Evolutionary conservation across 2,329 filamentous ascomycete species (phyloP), one percentile per base, ranked within the genome.

Genomic region (Taxawa tesnikishii): DNA sequence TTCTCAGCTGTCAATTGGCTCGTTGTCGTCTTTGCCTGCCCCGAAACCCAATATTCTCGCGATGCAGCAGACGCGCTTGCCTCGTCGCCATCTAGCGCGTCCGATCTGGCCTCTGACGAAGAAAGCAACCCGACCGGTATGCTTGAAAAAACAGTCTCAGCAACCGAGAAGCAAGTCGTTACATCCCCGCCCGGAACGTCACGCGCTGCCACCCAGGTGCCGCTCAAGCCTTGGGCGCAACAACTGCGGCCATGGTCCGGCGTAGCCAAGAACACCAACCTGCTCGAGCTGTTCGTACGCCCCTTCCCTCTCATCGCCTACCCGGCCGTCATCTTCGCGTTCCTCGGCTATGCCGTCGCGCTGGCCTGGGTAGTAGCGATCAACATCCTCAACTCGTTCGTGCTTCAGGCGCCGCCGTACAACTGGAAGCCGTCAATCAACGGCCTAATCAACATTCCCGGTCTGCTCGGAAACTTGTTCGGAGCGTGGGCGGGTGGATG

Each of bases 401-500:
- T 59, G n/a, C 43, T 59, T 11, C 51, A 58, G 42, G 55, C 55
- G 1, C 53, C 54, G 4, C 55, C 56, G 2, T 59, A 58, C 39
- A 51, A 43, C 25, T 58, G 50, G 46, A 42, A 39, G 3, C 47
- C 55, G 4, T 40, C 48, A 16, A 47, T 58, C 29, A 56, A 55
- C 28, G 56, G 55, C 10, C 41, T 59, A 14, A 55, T 59, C 42
- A 58, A 59, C 28, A 57, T 60, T 19, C 53, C 56, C 11, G 55
- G 49, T 4, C 32, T 60, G 3, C 28, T 66, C 12, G 63, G 63
- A 8, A 63, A 65, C 32, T 18, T 65, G 2, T 37, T 55, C 21
- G 62, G 62, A 4, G 51, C 58, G 16, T 59, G 49, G 34, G 48
- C 55, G 4, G 62, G 63, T 14, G 62, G 62, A 9, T 56, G 55